Conservation (phyloP, 129 eudicot species). For the Helianthus tuberosus region DNA sequence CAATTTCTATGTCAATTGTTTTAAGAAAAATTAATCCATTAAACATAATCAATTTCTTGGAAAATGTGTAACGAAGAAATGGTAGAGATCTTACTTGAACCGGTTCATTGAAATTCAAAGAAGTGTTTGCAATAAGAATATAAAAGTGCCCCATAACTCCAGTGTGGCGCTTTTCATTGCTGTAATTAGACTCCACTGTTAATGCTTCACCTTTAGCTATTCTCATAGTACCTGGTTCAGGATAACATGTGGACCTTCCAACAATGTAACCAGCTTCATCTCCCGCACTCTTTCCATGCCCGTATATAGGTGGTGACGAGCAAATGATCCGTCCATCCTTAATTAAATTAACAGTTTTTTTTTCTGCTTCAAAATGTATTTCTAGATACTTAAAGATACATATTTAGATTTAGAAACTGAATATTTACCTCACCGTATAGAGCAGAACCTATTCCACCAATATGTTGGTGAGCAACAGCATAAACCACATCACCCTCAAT, state of each 20-base stretch:
- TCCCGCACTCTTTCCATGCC: constrained; percentile 69
- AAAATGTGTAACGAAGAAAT: neutral
- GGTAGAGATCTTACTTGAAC: constrained; percentile 43
- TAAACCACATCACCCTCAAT: constrained; percentile 68
- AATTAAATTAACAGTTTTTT: neutral
- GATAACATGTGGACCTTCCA: constrained; percentile 91
- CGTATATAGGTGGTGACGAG: constrained; percentile 62
- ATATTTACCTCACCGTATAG: constrained; percentile 51
- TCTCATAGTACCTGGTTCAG: constrained; percentile 63
- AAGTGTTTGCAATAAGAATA: constrained; percentile 60
- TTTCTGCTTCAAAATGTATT: neutral
- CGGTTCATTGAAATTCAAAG: constrained; percentile 21
- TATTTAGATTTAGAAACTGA: neutral
- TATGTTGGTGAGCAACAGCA: constrained; percentile 77
- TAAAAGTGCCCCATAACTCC: constrained; percentile 95
- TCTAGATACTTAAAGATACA: neutral
- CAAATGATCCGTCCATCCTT: constrained; percentile 79
- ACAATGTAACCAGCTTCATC: constrained; percentile 84
- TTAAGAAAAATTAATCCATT: neutral
- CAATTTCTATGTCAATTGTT: too few relatives aligned
- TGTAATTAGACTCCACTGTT: constrained; percentile 65
- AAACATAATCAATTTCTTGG: constrained; percentile 8
- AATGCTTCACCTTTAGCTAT: constrained; percentile 56
- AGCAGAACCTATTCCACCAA: constrained; percentile 71
- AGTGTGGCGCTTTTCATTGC: constrained; percentile 49